Conservation (phyloP, 805 yeast genomes). For the Saccharomycopsis fibuligera region DNA sequence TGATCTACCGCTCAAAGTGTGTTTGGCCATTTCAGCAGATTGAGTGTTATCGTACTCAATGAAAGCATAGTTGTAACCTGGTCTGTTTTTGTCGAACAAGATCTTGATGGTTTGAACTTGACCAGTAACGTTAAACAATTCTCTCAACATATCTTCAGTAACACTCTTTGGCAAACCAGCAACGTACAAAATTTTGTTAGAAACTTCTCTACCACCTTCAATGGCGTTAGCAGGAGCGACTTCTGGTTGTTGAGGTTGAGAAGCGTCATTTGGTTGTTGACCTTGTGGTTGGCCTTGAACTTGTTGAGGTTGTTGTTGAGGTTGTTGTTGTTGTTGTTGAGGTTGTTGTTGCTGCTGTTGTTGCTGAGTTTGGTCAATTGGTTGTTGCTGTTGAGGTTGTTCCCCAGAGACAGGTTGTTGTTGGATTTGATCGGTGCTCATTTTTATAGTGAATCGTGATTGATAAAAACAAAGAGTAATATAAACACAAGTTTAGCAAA, state of each 20-base stretch:
- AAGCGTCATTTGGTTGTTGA: conserved; percentile 6
- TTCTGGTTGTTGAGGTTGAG: conserved; percentile 24
- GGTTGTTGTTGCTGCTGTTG: conserved; percentile 11
- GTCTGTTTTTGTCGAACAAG: conserved; percentile 66
- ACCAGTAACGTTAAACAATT: conserved; percentile 57
- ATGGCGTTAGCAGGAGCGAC: conserved; percentile 60
- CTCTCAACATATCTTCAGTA: conserved; percentile 55
- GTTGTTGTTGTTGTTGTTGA: conserved; percentile 8
- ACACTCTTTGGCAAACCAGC: conserved; percentile 65
- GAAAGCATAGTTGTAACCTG: conserved; percentile 76
- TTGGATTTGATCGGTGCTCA: background rate
- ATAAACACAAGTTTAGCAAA: too few relatives aligned
- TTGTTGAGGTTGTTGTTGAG: background rate
- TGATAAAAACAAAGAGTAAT: background rate
- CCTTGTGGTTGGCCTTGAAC: background rate
- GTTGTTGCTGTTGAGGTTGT: background rate
- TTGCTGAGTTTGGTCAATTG: conserved; percentile 9
- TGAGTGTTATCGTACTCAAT: conserved; percentile 59
- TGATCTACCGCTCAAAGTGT: conserved; percentile 51
- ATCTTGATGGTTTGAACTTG: conserved; percentile 61
- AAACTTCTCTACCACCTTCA: conserved; percentile 77
- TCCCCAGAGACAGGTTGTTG: background rate
- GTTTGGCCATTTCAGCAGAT: conserved; percentile 58
- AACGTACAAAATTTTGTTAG: conserved; percentile 67
- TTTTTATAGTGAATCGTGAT: background rate